These are phyloP conservation scores for Gossypium thurberi DNA, from an alignment of 345 rosid genomes.

Conservation along the genomic window DNA sequence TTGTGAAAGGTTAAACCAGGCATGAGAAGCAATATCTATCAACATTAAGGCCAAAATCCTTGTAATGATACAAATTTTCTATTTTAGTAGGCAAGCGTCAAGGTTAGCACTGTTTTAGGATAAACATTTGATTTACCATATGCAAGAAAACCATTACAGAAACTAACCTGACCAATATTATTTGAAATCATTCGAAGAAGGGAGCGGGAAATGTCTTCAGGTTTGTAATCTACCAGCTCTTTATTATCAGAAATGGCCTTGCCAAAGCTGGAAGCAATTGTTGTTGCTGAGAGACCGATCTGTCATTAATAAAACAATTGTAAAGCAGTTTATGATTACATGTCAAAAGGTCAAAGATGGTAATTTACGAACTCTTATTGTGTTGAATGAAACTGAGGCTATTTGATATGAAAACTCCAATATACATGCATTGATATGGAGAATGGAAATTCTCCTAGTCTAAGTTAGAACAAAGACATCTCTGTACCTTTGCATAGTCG, in stretches of 20 bases:
- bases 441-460: neutral
- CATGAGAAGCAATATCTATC: neutral
- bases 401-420: neutral
- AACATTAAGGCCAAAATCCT: neutral
- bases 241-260: conserved; percentile 62
- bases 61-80: neutral
- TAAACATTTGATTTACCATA: neutral
- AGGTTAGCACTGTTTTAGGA: neutral
- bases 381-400: neutral
- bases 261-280: conserved; percentile 86
- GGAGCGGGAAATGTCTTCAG: conserved; percentile 69
- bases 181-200: conserved; percentile 83
- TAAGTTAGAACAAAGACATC: neutral
- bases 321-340: neutral
- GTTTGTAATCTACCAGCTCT: conserved; percentile 66
- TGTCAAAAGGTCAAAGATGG: conserved; percentile 7
- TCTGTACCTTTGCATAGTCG: conserved; percentile 57
- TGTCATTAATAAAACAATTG: conserved; percentile 19
- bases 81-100: neutral
- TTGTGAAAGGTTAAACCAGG: neutral
- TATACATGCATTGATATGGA: neutral
- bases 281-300: conserved; percentile 73
- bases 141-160: neutral
- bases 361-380: neutral
- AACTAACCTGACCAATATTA: conserved; percentile 73